Percentiles rank a stretch among this genome's conserved stretches.
Evolutionary conservation across 192 early-diverging fungal genomes (phyloP).

Genomic region (Backusella morwellensis): DNA sequence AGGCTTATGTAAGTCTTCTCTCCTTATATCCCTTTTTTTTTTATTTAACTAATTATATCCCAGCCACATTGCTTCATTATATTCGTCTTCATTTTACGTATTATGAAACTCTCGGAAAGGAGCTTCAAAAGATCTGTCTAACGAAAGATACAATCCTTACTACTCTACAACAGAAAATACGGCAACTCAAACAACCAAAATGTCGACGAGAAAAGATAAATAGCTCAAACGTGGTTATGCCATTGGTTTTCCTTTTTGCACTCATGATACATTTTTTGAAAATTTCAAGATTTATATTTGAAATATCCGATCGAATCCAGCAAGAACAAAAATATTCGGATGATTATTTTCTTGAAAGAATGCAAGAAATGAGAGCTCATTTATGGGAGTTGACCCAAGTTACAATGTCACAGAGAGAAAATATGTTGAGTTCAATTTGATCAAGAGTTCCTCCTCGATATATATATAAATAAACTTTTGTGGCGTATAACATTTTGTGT

Average conservation of each 20-base stretch:
- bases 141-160: not conserved
- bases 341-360: not conserved
- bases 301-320: not conserved
- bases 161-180: not conserved
- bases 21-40: not conserved
- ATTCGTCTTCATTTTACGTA: not conserved
- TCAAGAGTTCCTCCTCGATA: not conserved
- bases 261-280: not conserved
- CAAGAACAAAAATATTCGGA: not conserved
- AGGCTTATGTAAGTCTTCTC: not conserved
- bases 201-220: not conserved
- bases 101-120: not conserved
- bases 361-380: not conserved
- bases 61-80: not conserved
- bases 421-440: not conserved
- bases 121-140: not conserved
- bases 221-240: not conserved
- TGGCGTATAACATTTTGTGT: not conserved
- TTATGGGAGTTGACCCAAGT: not conserved
- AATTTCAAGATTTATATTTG: not conserved
- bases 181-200: not conserved
- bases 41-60: not conserved
- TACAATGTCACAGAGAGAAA: not conserved
- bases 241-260: not conserved
- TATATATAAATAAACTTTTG: not conserved